phyloP scores from a whole-genome alignment of 768 basidiomycete species.

The Chlorophyllum brunneum region DNA sequence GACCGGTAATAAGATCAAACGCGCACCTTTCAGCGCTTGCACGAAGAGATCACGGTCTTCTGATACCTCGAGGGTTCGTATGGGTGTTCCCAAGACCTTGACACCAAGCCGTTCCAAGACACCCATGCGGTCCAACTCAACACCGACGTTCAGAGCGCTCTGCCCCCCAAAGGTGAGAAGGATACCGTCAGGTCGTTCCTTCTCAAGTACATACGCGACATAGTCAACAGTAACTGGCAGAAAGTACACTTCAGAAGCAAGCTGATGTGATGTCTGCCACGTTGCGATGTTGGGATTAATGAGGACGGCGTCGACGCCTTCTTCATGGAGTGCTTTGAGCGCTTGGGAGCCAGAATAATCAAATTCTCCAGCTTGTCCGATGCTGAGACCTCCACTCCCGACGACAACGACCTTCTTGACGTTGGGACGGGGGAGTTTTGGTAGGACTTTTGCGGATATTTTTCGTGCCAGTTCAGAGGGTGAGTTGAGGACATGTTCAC shows the following conservation, averaged over 20 bases:
- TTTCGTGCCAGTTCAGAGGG: conserved; percentile 92
- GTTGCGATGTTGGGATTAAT: conserved; percentile 99
- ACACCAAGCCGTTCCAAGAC: conserved; percentile 89
- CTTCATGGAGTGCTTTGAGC: conserved; percentile 94
- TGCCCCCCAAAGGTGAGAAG: conserved; percentile 98
- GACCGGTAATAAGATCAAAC: background rate
- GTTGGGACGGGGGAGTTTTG: conserved; percentile 85
- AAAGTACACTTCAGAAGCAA: conserved; percentile 97
- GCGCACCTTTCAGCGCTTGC: conserved; percentile 88
- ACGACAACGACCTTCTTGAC: conserved; percentile 96
- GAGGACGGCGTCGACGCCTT: conserved; percentile 89
- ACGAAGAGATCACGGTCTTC: conserved; percentile 97
- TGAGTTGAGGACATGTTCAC: conserved; percentile 82
- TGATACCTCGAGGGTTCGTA: conserved; percentile 91
- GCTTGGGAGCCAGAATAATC: conserved; percentile 99
- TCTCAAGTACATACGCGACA: conserved; percentile 97
- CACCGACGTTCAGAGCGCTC: conserved; percentile 96
- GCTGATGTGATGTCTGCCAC: conserved; percentile 97
- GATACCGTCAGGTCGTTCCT: conserved; percentile 96
- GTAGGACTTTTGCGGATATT: conserved; percentile 92
- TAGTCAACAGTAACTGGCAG: conserved; percentile 95
- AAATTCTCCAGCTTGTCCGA: conserved; percentile 99
- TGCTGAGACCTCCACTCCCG: conserved; percentile 92
- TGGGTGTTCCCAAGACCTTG: conserved; percentile 92
- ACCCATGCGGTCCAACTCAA: conserved; percentile 95